A percentile compares a stretch with the other conserved stretches of the same genome.
phyloP scores from a whole-genome alignment of 768 basidiomycete species.

The Austroboletus eburneus region DNA sequence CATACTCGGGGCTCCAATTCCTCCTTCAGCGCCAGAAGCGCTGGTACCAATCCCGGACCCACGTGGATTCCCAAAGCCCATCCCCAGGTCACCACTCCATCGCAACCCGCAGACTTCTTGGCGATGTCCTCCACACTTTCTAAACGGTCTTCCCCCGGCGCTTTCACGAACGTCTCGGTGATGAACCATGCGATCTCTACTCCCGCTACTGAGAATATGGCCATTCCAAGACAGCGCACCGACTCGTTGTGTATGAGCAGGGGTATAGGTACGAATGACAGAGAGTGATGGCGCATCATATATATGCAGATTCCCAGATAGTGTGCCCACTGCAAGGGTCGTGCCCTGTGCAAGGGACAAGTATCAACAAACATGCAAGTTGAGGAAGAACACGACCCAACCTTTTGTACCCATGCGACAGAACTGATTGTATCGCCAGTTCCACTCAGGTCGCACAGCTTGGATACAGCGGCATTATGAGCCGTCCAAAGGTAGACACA shows the following conservation, averaged over 20 bases:
- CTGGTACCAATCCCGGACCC: slow-evolving; percentile 9
- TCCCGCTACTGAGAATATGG: slow-evolving; percentile 83
- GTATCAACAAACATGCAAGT: neutral
- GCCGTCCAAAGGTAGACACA: slow-evolving; percentile 99
- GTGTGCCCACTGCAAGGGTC: slow-evolving; percentile 88
- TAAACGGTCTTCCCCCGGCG: slow-evolving; percentile 57
- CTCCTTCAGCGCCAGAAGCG: slow-evolving; percentile 24
- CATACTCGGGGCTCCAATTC: slow-evolving; percentile 15
- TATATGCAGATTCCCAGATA: slow-evolving; percentile 85
- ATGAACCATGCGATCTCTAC: slow-evolving; percentile 84
- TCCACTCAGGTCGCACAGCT: slow-evolving; percentile 75
- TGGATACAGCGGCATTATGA: slow-evolving; percentile 86
- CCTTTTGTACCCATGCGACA: slow-evolving; percentile 89
- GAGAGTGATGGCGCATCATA: slow-evolving; percentile 84
- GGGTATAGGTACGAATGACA: slow-evolving; percentile 73
- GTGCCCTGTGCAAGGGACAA: slow-evolving; percentile 48
- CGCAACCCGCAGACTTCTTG: slow-evolving; percentile 97
- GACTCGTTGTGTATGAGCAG: slow-evolving; percentile 85
- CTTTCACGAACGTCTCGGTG: slow-evolving; percentile 87
- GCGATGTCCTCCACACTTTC: slow-evolving; percentile 66
- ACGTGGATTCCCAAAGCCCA: slow-evolving; percentile 23
- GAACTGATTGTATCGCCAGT: slow-evolving; percentile 76
- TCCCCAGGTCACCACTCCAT: slow-evolving; percentile 57
- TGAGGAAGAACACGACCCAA: slow-evolving; percentile 6
- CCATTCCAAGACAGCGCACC: slow-evolving; percentile 95